A percentile compares a stretch with the other conserved stretches of the same genome.
Evolutionary conservation across 768 basidiomycete species (phyloP).

Genomic region (Boletus patriciae): DNA sequence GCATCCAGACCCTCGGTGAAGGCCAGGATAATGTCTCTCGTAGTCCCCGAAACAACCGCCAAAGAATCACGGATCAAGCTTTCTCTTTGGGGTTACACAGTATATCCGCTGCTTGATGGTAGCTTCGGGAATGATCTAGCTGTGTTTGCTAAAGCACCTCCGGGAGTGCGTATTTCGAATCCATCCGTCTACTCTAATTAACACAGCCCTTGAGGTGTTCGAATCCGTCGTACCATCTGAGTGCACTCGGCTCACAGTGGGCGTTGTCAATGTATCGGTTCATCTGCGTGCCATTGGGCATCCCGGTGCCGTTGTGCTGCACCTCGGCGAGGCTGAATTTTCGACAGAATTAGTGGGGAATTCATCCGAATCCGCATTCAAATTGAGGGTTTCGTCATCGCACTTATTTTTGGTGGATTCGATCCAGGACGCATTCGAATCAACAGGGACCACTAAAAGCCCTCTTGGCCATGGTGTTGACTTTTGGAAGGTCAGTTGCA

Average conservation of each 20-base stretch:
- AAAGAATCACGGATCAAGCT: constrained; percentile 79
- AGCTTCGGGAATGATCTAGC: constrained; percentile 61
- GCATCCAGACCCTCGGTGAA: constrained; percentile 54
- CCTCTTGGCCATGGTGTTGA: constrained; percentile 38
- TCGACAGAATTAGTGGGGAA: constrained; percentile 72
- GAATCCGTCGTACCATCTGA: constrained; percentile 92
- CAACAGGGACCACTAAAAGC: constrained; percentile 18
- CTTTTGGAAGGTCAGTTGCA: constrained; percentile 64
- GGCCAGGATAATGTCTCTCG: constrained; percentile 64
- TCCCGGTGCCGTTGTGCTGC: constrained; percentile 64
- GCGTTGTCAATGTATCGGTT: constrained; percentile 64
- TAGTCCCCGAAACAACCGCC: constrained; percentile 56
- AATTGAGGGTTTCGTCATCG: constrained; percentile 48
- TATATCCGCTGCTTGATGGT: constrained; percentile 60
- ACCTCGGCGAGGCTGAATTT: constrained; percentile 66
- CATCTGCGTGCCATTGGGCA: constrained; percentile 56
- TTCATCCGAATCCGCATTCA: constrained; percentile 54
- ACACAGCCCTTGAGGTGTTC: constrained; percentile 58
- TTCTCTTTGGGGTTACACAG: constrained; percentile 62
- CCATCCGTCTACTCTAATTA: not conserved
- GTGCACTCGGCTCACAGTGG: constrained; percentile 68
- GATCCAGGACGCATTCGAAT: constrained; percentile 34
- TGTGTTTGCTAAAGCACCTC: constrained; percentile 75
- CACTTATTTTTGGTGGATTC: constrained; percentile 58
- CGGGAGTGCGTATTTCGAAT: constrained; percentile 62